Evolutionary conservation across 345 rosid species (phyloP).

Genomic region (Citrus glauca): DNA sequence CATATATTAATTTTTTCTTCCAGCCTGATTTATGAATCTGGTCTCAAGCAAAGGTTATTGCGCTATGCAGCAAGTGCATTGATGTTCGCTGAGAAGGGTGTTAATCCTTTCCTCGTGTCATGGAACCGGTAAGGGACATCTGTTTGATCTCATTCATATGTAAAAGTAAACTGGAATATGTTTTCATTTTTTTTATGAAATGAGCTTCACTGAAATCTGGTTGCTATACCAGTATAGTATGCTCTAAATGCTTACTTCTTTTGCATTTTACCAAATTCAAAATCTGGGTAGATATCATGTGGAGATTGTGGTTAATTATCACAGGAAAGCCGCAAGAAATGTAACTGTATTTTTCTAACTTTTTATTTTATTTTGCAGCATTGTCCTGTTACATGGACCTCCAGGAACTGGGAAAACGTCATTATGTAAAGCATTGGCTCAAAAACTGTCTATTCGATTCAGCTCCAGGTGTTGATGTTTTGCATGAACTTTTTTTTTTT

Average conservation of each 20-base stretch:
- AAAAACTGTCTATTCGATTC: slow-evolving; percentile 82
- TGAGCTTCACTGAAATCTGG: neutral
- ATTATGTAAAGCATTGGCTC: slow-evolving; percentile 95
- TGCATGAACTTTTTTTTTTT: neutral
- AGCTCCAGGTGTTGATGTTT: slow-evolving; percentile 57
- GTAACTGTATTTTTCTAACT: neutral
- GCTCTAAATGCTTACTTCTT: neutral
- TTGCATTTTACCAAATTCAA: neutral
- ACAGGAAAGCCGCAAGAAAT: neutral
- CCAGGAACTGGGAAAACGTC: slow-evolving; percentile 99
- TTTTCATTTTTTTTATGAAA: neutral
- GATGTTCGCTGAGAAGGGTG: slow-evolving; percentile 88
- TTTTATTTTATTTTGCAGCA: slow-evolving; percentile 40
- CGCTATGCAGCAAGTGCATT: slow-evolving; percentile 90
- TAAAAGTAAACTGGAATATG: neutral
- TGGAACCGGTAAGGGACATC: slow-evolving; percentile 76
- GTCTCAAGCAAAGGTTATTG: slow-evolving; percentile 86
- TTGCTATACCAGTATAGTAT: neutral
- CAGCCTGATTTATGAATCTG: slow-evolving; percentile 91
- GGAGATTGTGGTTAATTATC: neutral
- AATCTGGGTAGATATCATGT: neutral
- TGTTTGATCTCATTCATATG: neutral
- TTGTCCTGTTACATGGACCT: slow-evolving; percentile 95
- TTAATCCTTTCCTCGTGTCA: slow-evolving; percentile 80
- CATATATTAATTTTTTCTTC: slow-evolving; percentile 22